These are phyloP conservation scores for Pichia kudriavzevii DNA, from an alignment of 1,139 yeast species.

Conservation along the genomic window DNA sequence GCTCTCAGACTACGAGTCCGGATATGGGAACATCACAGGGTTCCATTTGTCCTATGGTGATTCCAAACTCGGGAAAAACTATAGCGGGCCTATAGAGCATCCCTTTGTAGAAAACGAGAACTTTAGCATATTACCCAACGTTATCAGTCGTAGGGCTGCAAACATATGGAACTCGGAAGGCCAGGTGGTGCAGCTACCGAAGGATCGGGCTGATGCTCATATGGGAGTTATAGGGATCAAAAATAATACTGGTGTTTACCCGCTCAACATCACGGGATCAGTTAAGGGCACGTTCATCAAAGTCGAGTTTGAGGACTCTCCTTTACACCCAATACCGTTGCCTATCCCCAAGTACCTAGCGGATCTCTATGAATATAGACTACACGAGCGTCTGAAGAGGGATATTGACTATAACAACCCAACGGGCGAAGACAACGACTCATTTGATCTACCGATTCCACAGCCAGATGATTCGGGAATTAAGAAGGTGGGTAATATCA, in stretches of 20 bases:
- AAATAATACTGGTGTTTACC: slow-evolving; percentile 30
- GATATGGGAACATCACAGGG: slow-evolving; percentile 73
- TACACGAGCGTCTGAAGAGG: slow-evolving; percentile 4
- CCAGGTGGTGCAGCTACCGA: slow-evolving; percentile 9
- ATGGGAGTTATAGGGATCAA: slow-evolving; percentile 7
- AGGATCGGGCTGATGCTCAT: slow-evolving; percentile 5
- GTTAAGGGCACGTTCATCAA: slow-evolving; percentile 37
- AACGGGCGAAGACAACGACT: slow-evolving; percentile 10
- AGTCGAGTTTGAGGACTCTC: slow-evolving; percentile 11
- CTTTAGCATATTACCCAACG: slow-evolving; percentile 55
- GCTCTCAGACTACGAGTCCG: slow-evolving; percentile 38
- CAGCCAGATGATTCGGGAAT: slow-evolving; percentile 2
- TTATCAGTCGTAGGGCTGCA: slow-evolving; percentile 40
- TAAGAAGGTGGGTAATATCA: slow-evolving; percentile 26
- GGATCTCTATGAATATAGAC: slow-evolving; percentile 20
- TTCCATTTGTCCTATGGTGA: slow-evolving; percentile 57
- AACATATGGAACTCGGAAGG: slow-evolving; percentile 43
- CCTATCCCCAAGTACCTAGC: slow-evolving; percentile 41
- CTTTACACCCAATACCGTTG: slow-evolving; percentile 25
- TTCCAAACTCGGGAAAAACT: slow-evolving; percentile 35
- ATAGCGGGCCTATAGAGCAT: slow-evolving; percentile 36
- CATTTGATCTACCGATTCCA: neutral
- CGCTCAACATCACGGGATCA: slow-evolving; percentile 45
- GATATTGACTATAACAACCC: slow-evolving; percentile 7
- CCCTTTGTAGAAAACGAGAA: slow-evolving; percentile 51